Percentiles rank a stretch among this genome's conserved stretches.
Conservation (phyloP, 257 asterid species). For the Thymus mandschuricus region DNA sequence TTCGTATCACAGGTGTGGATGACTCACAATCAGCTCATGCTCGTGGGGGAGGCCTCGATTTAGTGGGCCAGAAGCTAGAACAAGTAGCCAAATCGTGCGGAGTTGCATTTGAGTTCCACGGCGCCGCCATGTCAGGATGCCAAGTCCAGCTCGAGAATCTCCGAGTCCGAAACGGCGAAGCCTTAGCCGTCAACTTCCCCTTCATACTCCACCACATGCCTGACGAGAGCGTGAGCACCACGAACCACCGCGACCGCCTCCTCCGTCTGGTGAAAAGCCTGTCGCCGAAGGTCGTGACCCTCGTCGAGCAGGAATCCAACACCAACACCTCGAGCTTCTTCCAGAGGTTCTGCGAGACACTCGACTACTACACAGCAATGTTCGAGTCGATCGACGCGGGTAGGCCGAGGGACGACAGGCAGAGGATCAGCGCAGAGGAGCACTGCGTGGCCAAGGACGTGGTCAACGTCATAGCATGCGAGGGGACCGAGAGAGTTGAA, state of each 20-base stretch:
- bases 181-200: slow-evolving; percentile 86
- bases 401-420: slow-evolving; percentile 67
- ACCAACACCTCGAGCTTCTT: slow-evolving; percentile 76
- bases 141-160: slow-evolving; percentile 66
- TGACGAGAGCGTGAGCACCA: slow-evolving; percentile 86
- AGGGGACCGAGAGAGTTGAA: slow-evolving; percentile 81
- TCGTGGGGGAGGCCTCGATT: slow-evolving; percentile 85
- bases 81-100: slow-evolving; percentile 65
- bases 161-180: slow-evolving; percentile 63
- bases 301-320: slow-evolving; percentile 90
- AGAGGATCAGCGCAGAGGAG: slow-evolving; percentile 77
- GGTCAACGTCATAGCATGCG: slow-evolving; percentile 85
- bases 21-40: slow-evolving; percentile 74
- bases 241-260: slow-evolving; percentile 81
- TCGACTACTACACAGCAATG: slow-evolving; percentile 87
- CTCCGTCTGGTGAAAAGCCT: slow-evolving; percentile 71
- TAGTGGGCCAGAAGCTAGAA: slow-evolving; percentile 69
- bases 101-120: slow-evolving; percentile 80
- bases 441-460: slow-evolving; percentile 84
- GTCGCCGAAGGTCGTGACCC: slow-evolving; percentile 81
- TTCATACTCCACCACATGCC: slow-evolving; percentile 93
- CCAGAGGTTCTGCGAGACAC: slow-evolving; percentile 70
- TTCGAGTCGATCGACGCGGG: slow-evolving; percentile 85
- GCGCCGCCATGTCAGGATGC: slow-evolving; percentile 74
- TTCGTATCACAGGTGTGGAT: slow-evolving; percentile 55